Evolutionary conservation across 1,139 yeast genomes (phyloP), one percentile per base, ranked within the genome.

Genomic region (Nakaseomyces bracarensis): DNA sequence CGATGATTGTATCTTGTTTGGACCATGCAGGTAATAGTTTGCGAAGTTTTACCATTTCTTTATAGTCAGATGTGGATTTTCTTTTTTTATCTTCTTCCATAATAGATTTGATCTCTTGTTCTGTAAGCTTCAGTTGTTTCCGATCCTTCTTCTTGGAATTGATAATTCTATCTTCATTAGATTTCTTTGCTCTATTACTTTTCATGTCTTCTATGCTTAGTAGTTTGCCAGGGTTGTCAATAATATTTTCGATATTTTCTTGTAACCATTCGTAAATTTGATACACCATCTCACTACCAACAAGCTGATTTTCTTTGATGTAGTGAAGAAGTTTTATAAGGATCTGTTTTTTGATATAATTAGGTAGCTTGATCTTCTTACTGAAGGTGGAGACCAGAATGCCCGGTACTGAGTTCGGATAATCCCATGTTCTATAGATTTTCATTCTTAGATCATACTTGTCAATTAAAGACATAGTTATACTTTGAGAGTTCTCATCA

Each of bases 21-120:
- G 67, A 60, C 95, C 95, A 89, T 0, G 97, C 97, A 0, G 98
- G 97, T 26, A 91, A 65, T 3, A 60, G 58, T 11, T 70, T 51
- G 49, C 97, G 71, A 9, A 66, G 61, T 2, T 49, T 45, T 9
- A 70, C 42, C 69, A 76, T 72, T 1, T 50, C 39, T 9, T 60
- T 48, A 45, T 63, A 67, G 26, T 60, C 62, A 0, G 50, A 5
- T 0, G 57, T 43, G 15, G 47, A 34, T 1, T 47, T 39, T 45
- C 70, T 54, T 38, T 39, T 40, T 5, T 36, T 39, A 44, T 63
- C 61, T 26, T 54, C 65, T 2, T 45, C 42, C 49, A 62, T 58
- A 38, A 67, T 54, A 11, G 48, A 49, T 0, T 55, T 48, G 0
- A 64, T 40, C 25, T 66, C 67, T 7, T 47, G 41, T 5, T 41